Evolutionary conservation across 345 rosid species (phyloP).

Genomic region (Firmiana major): DNA sequence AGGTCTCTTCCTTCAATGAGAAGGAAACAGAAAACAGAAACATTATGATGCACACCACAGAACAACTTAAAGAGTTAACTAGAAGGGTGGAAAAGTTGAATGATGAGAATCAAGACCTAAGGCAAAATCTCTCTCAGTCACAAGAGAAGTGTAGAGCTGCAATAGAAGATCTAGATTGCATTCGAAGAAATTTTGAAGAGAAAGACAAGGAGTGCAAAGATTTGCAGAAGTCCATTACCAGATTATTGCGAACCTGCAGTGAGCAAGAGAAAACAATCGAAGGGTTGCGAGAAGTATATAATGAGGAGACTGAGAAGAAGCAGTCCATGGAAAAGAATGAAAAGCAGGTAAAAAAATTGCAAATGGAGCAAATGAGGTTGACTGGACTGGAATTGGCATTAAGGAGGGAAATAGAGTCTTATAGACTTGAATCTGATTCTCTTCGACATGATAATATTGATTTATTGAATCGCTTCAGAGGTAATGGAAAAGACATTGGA

Average conservation of each 20-base stretch:
- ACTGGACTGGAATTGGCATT: slow-evolving; percentile 75
- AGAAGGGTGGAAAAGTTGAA: slow-evolving; percentile 46
- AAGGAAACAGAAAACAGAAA: slow-evolving; percentile 63
- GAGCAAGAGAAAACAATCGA: slow-evolving; percentile 86
- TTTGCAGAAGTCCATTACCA: slow-evolving; percentile 66
- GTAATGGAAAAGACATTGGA: slow-evolving; percentile 44
- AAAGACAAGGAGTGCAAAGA: slow-evolving; percentile 91
- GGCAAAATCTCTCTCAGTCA: slow-evolving; percentile 45
- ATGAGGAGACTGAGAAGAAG: slow-evolving; percentile 44
- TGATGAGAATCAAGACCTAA: slow-evolving; percentile 50
- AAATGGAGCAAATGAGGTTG: slow-evolving; percentile 80
- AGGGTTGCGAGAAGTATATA: slow-evolving; percentile 59
- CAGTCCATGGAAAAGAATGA: slow-evolving; percentile 43
- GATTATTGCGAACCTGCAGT: slow-evolving; percentile 64
- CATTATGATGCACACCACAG: slow-evolving; percentile 49
- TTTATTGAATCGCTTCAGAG: slow-evolving; percentile 72
- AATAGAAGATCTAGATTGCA: slow-evolving; percentile 45
- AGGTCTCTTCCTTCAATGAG: slow-evolving; percentile 63
- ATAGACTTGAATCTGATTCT: slow-evolving; percentile 59
- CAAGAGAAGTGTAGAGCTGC: slow-evolving; percentile 52
- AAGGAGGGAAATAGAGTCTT: slow-evolving; percentile 68
- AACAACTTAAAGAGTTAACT: slow-evolving; percentile 55
- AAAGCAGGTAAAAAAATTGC: slow-evolving; percentile 47
- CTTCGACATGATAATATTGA: slow-evolving; percentile 85
- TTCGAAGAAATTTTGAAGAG: slow-evolving; percentile 69